These are phyloP conservation scores for Lentinula boryana DNA, from an alignment of 768 basidiomycete species.

Conservation along the genomic window DNA sequence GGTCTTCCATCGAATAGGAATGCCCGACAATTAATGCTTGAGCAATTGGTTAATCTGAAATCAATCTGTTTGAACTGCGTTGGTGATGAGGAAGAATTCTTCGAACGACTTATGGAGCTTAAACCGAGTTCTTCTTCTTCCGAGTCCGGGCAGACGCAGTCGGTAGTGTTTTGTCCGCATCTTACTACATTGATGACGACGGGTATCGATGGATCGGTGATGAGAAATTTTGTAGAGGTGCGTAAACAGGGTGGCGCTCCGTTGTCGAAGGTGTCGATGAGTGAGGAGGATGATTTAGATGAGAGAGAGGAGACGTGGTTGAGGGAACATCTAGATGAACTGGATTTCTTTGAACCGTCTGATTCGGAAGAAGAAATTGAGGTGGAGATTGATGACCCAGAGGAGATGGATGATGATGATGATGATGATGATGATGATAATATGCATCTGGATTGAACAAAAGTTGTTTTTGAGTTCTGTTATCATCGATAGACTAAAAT, in stretches of 20 bases:
- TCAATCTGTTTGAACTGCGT: slow-evolving; percentile 29
- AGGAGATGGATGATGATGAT: neutral
- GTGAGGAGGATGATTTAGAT: slow-evolving; percentile 35
- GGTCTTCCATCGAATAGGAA: slow-evolving; percentile 37
- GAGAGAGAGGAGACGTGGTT: slow-evolving; percentile 46
- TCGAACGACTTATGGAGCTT: slow-evolving; percentile 17
- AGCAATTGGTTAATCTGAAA: slow-evolving; percentile 45
- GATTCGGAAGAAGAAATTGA: slow-evolving; percentile 40
- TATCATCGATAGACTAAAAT: too few species aligned
- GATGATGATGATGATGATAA: neutral
- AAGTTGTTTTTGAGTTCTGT: too few species aligned
- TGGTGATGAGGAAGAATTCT: slow-evolving; percentile 22
- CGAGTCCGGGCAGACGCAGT: slow-evolving; percentile 9
- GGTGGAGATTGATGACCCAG: slow-evolving; percentile 13
- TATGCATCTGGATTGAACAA: neutral
- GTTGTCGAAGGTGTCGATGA: slow-evolving; percentile 38
- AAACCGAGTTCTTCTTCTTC: slow-evolving; percentile 11
- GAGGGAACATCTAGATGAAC: slow-evolving; percentile 37
- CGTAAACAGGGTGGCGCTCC: slow-evolving; percentile 38
- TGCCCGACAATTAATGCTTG: slow-evolving; percentile 32
- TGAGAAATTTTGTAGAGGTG: slow-evolving; percentile 40
- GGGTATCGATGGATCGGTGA: slow-evolving; percentile 30
- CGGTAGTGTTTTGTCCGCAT: slow-evolving; percentile 39
- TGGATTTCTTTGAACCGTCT: slow-evolving; percentile 56
- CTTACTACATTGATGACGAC: slow-evolving; percentile 43